These are phyloP conservation scores for Chrysanthemum makinoi DNA, from an alignment of 129 eudicot species.

Conservation along the genomic window DNA sequence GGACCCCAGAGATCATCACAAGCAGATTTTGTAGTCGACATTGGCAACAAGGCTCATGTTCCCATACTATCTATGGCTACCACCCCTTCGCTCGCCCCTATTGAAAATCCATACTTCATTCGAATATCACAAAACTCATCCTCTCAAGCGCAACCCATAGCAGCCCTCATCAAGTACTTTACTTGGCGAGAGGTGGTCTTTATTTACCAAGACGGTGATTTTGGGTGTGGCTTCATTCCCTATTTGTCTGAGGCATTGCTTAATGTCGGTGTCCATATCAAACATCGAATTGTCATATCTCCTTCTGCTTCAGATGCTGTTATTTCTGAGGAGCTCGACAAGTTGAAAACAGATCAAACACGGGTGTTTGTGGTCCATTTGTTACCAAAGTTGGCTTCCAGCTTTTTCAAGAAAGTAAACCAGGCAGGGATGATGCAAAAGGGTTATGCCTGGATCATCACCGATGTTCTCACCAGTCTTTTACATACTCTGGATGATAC, in stretches of 20 bases:
- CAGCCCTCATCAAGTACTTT: constrained; percentile 35
- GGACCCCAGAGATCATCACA: constrained; percentile 55
- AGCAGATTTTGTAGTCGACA: constrained; percentile 49
- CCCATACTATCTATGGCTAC: constrained; percentile 59
- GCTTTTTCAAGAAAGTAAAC: constrained; percentile 37
- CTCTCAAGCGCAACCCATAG: constrained; percentile 40
- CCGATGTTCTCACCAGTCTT: constrained; percentile 31
- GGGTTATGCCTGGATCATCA: constrained; percentile 60
- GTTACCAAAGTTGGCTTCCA: constrained; percentile 33
- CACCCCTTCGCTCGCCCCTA: constrained; percentile 47
- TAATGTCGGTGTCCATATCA: constrained; percentile 27
- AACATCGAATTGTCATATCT: constrained; percentile 31
- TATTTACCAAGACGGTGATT: constrained; percentile 44
- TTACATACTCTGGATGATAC: constrained; percentile 25
- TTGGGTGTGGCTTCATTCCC: constrained; percentile 52
- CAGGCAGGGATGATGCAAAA: constrained; percentile 49
- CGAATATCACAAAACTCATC: constrained; percentile 40
- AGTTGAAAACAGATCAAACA: constrained; percentile 39
- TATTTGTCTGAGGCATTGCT: constrained; percentile 36
- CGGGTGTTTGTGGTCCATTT: constrained; percentile 61
- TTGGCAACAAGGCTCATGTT: constrained; percentile 48
- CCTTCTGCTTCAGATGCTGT: constrained; percentile 34
- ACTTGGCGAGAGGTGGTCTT: constrained; percentile 49
- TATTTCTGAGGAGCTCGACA: constrained; percentile 40
- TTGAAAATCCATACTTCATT: constrained; percentile 44